Evolutionary conservation across 768 basidiomycete genomes (phyloP), one percentile per base, ranked within the genome.

Genomic region (Calvatia gigantea): DNA sequence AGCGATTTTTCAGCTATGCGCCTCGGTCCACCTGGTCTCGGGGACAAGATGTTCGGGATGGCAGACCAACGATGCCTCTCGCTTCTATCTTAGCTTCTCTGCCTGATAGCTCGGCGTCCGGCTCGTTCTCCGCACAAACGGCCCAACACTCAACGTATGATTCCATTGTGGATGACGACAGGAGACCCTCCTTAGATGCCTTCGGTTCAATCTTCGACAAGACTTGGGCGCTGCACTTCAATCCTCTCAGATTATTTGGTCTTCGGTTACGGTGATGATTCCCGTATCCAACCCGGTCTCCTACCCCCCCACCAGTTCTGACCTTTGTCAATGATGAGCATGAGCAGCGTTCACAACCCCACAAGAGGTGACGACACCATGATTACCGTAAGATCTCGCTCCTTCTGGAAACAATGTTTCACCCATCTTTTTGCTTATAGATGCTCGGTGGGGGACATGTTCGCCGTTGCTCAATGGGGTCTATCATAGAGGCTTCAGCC

Each of bases 41-140:
- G 91, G 1, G 90, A 92, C 68, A 92, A 91, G 78, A 93, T 93
- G 91, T 87, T 93, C 58, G 84, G 87, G 33, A 83, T 76, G 11
- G 67, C 61, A 6, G 81, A 81, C 32, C 76, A 74, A 79, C 76
- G 1, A 75, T 78, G 57, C 80, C 86, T 0, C 73, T 90, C 27
- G 65, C 75, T 0, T 72, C 86, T 0, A 89, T 91, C 57, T 80
- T 84, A 0, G 85, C 81, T 0, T 89, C 88, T 0, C 87, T 77
- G 0, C 78, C 78, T 43, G 80, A 79, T 50, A 41, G 33, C 33
- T 62, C 67, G 33, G 33, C 11, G 2, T 35, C 33, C 9, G 33
- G 9, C 15, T 19, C 11, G 39, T 19, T 19, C 17, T 41, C 39
- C 17, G 33, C 17, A 17, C n/a, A 41, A 21, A 21, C 38, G 32